phyloP scores from a whole-genome alignment of 331 rosid genomes.

The Phaseolus coccineus region DNA sequence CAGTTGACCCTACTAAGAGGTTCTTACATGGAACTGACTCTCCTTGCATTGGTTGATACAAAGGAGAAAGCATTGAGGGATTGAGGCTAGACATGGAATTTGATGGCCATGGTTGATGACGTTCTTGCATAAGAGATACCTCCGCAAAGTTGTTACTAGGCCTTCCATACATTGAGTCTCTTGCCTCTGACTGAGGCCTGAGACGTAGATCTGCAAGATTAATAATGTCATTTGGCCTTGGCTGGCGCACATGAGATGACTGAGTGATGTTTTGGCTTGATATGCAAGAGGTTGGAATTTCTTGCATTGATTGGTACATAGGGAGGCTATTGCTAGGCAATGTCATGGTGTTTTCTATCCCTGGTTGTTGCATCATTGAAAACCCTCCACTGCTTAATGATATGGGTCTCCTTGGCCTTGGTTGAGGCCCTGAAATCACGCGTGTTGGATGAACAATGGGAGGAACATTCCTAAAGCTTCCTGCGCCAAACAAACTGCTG shows the following conservation, averaged over 20 bases:
- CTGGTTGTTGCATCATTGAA: background rate
- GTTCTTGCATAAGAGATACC: background rate
- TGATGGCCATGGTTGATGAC: background rate
- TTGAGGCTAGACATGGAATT: background rate
- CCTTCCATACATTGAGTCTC: background rate
- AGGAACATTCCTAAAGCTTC: no score
- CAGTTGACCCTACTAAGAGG: background rate
- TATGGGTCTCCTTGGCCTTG: slow-evolving; percentile 36
- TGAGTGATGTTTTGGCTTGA: background rate
- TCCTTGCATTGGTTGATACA: background rate
- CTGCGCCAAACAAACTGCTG: background rate
- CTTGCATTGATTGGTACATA: background rate
- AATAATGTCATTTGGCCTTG: background rate
- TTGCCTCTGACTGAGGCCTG: background rate
- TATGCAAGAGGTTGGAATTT: background rate
- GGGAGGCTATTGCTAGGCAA: background rate
- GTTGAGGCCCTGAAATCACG: slow-evolving; percentile 9
- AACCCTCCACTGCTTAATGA: background rate
- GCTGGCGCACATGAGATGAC: background rate
- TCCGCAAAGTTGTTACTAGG: background rate
- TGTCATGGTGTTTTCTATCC: background rate
- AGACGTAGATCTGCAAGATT: background rate
- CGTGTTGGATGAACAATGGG: slow-evolving; percentile 39
- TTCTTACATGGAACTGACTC: slow-evolving; percentile 5
- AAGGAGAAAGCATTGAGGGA: background rate